Evolutionary conservation across 2,329 filamentous ascomycete genomes (phyloP), one percentile per base, ranked within the genome.

Genomic region (Aspergillus calidoustus): DNA sequence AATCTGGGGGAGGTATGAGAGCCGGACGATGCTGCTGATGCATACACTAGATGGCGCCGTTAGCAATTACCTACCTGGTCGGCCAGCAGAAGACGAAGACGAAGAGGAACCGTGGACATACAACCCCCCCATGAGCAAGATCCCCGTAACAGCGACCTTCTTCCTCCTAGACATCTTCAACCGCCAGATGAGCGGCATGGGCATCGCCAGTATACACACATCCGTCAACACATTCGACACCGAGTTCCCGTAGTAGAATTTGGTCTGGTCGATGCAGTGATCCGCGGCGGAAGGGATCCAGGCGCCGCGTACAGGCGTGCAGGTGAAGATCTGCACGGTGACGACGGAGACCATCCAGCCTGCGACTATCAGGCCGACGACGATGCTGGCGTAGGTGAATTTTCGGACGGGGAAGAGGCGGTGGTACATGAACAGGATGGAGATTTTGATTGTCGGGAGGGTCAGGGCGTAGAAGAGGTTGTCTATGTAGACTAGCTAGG

Each of bases 151-250:
- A 13, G 44, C 34, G 1, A 56, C 7, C 13, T 30, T 48, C 22
- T 56, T 5, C 22, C n/a, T 13, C 1, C 34, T 1, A 6, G 28
- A 30, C 22, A 71, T 67, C 0, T 68, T 68, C 7, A 75, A 57
- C 5, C 57, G 50, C 69, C 72, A 72, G 2, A 74, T 69, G 2
- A 69, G 55, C n/a, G 59, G 63, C 52, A 73, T 60, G 0, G 73
- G 73, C 66, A 74, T 67, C 3, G 67, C 17, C 11, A 74, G 61
- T 13, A 75, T 62, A 11, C 71, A 63, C 1, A 67, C n/a, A 44
- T 75, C 73, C 1, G 72, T 68, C 23, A 74, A 4, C 22, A 75
- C 74, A 43, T 74, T 75, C 0, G 72, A 72, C 22, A 75, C 65
- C 30, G 71, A 68, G 19, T 65, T 55, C 23, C 64, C 72, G 17